These are phyloP conservation scores for Kalanchoe fedtschenkoi DNA, from an alignment of 164 flowering plant genomes.

Conservation along the genomic window DNA sequence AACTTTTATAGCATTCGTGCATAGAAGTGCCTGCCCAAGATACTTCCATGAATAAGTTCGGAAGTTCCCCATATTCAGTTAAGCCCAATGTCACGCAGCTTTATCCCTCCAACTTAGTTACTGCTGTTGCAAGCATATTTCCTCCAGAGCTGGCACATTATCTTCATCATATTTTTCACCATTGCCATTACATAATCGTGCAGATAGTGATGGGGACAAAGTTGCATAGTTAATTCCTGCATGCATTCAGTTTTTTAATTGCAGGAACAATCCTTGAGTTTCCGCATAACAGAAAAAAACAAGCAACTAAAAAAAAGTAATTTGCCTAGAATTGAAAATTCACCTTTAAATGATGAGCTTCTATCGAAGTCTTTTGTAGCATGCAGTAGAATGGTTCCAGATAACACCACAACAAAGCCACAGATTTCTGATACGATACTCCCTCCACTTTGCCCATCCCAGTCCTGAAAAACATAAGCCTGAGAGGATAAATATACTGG, in stretches of 20 bases:
- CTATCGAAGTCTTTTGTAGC: slow-evolving; percentile 63
- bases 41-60: no score
- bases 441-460: slow-evolving; percentile 67
- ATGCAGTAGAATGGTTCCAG: slow-evolving; percentile 68
- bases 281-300: no score
- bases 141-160: slow-evolving; percentile 20
- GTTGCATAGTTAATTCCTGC: slow-evolving; percentile 31
- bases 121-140: slow-evolving; percentile 30
- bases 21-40: no score
- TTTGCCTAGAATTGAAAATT: no score
- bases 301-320: no score
- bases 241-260: background rate
- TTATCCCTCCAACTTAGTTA: slow-evolving; percentile 15
- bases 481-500: background rate
- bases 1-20: no score
- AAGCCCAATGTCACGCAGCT: background rate
- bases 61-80: background rate
- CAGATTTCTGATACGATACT: slow-evolving; percentile 64
- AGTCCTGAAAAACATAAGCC: slow-evolving; percentile 42
- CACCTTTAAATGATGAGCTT: slow-evolving; percentile 54
- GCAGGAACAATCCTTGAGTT: no score
- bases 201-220: slow-evolving; percentile 47
- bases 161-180: slow-evolving; percentile 54
- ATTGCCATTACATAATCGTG: slow-evolving; percentile 42
- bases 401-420: slow-evolving; percentile 66